phyloP scores from a whole-genome alignment of 768 basidiomycete genomes.

The Coprinopsis sp. region DNA sequence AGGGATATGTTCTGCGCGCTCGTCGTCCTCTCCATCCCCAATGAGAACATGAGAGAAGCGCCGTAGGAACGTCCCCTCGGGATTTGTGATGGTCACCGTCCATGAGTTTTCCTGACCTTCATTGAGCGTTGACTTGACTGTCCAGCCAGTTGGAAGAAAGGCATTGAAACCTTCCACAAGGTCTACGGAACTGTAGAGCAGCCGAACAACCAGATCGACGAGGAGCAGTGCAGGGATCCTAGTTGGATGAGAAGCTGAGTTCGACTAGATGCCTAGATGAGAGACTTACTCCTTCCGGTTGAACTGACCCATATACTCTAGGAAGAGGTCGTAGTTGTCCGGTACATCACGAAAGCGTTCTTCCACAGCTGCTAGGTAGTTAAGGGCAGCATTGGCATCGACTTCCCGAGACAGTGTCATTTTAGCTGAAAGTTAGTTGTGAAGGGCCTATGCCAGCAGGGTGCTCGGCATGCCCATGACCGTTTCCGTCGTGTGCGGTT shows the following conservation, averaged over 20 bases:
- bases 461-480: no score
- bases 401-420: no score
- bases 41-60: not conserved
- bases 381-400: not conserved
- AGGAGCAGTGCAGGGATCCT: not conserved
- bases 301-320: not conserved
- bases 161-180: not conserved
- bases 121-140: not conserved
- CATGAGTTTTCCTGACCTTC: not conserved
- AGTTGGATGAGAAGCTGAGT: not conserved
- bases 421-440: no score
- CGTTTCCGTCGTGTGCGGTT: no score
- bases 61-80: not conserved
- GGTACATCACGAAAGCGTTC: not conserved
- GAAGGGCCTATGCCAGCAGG: no score
- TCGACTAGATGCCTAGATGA: no score
- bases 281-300: conserved; percentile 2
- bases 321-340: not conserved
- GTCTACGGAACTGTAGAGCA: not conserved
- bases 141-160: not conserved
- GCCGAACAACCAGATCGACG: not conserved
- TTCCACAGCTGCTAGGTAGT: not conserved
- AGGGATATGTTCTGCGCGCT: not conserved
- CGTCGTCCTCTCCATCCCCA: not conserved
- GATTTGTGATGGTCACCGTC: not conserved